These are phyloP conservation scores for Pseudocercospora fijiensis DNA, from an alignment of 2,329 filamentous ascomycete species.

Conservation along the genomic window DNA sequence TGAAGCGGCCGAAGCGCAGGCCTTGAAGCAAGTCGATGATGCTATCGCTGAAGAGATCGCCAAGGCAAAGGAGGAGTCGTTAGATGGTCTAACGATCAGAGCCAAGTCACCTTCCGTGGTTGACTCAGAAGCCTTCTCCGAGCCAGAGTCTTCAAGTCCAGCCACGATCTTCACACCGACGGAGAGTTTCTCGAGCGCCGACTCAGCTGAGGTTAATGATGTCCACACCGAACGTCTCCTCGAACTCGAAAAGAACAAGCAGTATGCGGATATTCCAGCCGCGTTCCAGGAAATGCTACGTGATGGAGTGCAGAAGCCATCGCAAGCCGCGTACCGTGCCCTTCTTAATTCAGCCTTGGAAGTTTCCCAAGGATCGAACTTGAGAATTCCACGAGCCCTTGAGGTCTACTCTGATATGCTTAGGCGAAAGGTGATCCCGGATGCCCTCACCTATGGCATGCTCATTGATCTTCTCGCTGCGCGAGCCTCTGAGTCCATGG, in stretches of 20 bases:
- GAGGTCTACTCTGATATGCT: conserved; percentile 98
- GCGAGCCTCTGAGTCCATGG: conserved; percentile 74
- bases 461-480: conserved; percentile 79
- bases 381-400: conserved; percentile 85
- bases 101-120: conserved; percentile 23
- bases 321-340: conserved; percentile 85
- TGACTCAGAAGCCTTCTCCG: conserved; percentile 18
- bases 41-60: conserved; percentile 77
- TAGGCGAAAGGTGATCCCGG: conserved; percentile 74
- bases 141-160: conserved; percentile 27
- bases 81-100: conserved; percentile 31
- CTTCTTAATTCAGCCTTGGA: conserved; percentile 81
- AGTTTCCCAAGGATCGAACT: conserved; percentile 73
- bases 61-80: conserved; percentile 54
- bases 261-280: conserved; percentile 83
- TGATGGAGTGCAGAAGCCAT: conserved; percentile 75
- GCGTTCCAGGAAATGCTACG: conserved; percentile 89
- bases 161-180: conserved; percentile 30
- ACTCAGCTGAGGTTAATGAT: conserved; percentile 61
- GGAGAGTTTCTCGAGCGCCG: conserved; percentile 47
- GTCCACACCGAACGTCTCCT: conserved; percentile 76
- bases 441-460: conserved; percentile 83
- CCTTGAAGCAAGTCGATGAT: conserved; percentile 79
- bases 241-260: conserved; percentile 67
- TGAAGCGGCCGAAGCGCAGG: conserved; percentile 52